Conservation (phyloP, 768 basidiomycete species). For the Russula sp. region DNA sequence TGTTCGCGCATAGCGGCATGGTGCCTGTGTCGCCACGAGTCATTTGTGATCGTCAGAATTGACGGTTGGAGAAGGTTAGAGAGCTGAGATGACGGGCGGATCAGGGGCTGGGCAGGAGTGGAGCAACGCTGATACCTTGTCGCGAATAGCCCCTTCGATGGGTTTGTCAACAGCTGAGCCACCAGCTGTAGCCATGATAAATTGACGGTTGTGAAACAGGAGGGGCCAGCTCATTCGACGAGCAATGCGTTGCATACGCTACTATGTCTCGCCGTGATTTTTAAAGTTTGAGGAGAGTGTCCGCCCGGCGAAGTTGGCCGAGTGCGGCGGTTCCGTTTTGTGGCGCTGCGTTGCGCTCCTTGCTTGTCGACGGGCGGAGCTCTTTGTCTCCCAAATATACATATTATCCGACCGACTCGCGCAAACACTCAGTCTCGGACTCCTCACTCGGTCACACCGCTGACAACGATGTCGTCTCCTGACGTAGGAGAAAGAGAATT, state of each 20-base stretch:
- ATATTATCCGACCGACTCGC: background rate
- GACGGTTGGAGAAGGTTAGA: constrained; percentile 54
- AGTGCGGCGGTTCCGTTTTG: background rate
- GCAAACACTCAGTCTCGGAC: background rate
- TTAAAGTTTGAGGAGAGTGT: background rate
- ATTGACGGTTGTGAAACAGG: constrained; percentile 24
- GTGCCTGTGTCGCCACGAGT: constrained; percentile 82
- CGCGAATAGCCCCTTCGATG: constrained; percentile 21
- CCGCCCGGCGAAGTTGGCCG: constrained; percentile 1
- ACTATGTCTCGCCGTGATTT: background rate
- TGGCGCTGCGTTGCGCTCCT: background rate
- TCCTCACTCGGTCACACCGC: background rate
- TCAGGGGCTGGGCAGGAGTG: constrained; percentile 17
- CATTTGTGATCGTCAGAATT: constrained; percentile 64
- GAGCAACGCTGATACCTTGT: constrained; percentile 20
- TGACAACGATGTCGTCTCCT: background rate
- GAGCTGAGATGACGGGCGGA: constrained; percentile 42
- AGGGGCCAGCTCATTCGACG: constrained; percentile 20
- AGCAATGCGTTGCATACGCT: constrained; percentile 6
- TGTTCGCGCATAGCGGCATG: constrained; percentile 74
- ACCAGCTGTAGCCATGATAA: constrained; percentile 21
- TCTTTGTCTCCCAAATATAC: background rate
- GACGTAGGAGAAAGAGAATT: constrained; percentile 14
- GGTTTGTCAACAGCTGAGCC: constrained; percentile 12
- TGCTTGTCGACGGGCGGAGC: background rate